Base-by-base conservation (phyloP, 2,329 filamentous ascomycete species). In the Nemania diffusa region DNA sequence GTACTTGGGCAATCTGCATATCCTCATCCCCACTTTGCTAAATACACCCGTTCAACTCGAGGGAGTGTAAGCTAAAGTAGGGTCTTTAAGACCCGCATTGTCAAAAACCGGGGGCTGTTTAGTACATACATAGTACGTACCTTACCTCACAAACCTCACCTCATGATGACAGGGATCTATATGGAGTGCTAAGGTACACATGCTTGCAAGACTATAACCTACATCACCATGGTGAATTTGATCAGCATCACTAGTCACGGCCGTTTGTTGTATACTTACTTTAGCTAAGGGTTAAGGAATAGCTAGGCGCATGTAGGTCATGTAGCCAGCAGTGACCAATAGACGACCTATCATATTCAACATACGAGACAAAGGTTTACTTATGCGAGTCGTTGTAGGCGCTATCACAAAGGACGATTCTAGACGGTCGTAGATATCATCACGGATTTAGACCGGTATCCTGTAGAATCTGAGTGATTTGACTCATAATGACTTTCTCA, bases 111-210 rank as follows among this genome's bases (percentile, higher is more conserved):
- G 59, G 59, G 34, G 29, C 60, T 50, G 5, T 22, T 55, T 1
- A 22, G 44, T 61, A n/a, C n/a, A n/a, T n/a, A n/a, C n/a, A n/a
- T n/a, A n/a, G n/a, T n/a, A 56, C 52, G 52, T 65, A 68, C 62
- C 55, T 34, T 34, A 26, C 24, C 48, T 63, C 55, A 22, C 27
- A 20, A 46, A 34, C 61, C 52, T 51, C 53, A 52, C 65, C 65
- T 61, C 61, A 68, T 64, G 48, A 40, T 37, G 60, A 48, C 60
- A 26, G 13, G 59, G 60, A 59, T 67, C 26, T 42, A n/a, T 37
- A 55, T 57, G 22, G 40, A 24, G 20, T 48, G 40, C 27, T 17
- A 8, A 53, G 17, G 29, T 22, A 37, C 29, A 29, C 27, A 42
- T 22, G 37, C 17, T 17, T 34, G 32, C 8, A 40, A 13, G 42